These are phyloP conservation scores for Hemileccinum rubropunctum DNA, from an alignment of 768 basidiomycete genomes.

Conservation along the genomic window DNA sequence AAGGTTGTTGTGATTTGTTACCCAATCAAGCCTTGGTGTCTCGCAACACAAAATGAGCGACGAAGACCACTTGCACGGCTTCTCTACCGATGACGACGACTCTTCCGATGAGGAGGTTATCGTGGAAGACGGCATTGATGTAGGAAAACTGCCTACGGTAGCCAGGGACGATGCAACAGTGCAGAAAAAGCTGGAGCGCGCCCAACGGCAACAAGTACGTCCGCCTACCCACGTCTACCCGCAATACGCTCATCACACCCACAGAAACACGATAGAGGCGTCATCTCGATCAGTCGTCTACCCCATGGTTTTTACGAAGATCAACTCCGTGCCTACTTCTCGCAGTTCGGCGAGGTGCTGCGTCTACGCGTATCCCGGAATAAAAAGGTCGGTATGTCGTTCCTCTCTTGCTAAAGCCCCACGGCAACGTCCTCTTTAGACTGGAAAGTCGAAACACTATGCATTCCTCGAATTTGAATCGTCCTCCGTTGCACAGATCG, in stretches of 20 bases:
- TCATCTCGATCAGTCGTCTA: conserved; percentile 84
- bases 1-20: conserved; percentile 22
- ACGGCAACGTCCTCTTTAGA: conserved; percentile 43
- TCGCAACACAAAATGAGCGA: conserved; percentile 19
- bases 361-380: conserved; percentile 89
- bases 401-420: background rate
- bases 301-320: conserved; percentile 99
- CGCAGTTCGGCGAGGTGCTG: conserved; percentile 90
- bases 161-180: conserved; percentile 87
- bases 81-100: conserved; percentile 73
- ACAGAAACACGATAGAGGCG: conserved; percentile 69
- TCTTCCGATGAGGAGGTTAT: conserved; percentile 77
- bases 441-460: conserved; percentile 95
- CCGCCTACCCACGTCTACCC: background rate
- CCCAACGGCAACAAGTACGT: conserved; percentile 65
- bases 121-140: conserved; percentile 59
- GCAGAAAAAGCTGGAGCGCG: conserved; percentile 58
- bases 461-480: conserved; percentile 95
- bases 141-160: conserved; percentile 75
- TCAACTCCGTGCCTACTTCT: conserved; percentile 88
- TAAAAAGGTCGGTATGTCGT: conserved; percentile 63
- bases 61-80: conserved; percentile 61
- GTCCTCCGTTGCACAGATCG: conserved; percentile 86
- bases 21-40: background rate
- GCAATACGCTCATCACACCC: background rate